These are phyloP conservation scores for Acanthamoeba rhysodes DNA, from an alignment of 208 protist species.

Conservation along the genomic window DNA sequence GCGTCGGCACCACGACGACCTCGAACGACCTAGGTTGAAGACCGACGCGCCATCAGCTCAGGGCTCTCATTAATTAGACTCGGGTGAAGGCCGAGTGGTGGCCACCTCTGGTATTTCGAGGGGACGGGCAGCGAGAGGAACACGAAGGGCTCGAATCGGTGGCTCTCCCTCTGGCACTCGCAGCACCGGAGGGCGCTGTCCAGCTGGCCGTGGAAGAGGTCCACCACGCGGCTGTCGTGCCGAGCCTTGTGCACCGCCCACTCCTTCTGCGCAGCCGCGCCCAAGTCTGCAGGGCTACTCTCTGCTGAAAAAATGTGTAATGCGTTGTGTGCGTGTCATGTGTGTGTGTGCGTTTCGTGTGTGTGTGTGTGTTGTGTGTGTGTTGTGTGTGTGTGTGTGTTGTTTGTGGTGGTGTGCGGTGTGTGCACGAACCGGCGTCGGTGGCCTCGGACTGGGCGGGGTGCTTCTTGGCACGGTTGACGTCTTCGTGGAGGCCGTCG, in stretches of 20 bases:
- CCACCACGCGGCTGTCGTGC: slow-evolving; percentile 41
- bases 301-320: background rate
- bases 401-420: no score
- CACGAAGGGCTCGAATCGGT: slow-evolving; percentile 50
- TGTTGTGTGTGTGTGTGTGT: background rate
- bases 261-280: background rate
- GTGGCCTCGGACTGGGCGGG: no score
- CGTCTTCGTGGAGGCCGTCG: slow-evolving; percentile 73
- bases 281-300: background rate
- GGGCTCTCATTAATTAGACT: background rate
- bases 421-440: background rate
- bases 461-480: slow-evolving; percentile 54
- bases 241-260: background rate
- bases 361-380: background rate
- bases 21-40: background rate
- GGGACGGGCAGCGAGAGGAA: slow-evolving; percentile 52
- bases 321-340: no score
- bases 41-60: background rate
- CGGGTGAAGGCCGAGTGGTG: background rate
- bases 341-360: no score
- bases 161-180: background rate
- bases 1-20: slow-evolving; percentile 37
- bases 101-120: slow-evolving; percentile 44
- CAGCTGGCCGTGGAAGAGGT: slow-evolving; percentile 50
- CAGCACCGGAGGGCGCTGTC: background rate